phyloP scores from a whole-genome alignment of 495 filamentous ascomycete genomes.

The Penicillium ucsense region DNA sequence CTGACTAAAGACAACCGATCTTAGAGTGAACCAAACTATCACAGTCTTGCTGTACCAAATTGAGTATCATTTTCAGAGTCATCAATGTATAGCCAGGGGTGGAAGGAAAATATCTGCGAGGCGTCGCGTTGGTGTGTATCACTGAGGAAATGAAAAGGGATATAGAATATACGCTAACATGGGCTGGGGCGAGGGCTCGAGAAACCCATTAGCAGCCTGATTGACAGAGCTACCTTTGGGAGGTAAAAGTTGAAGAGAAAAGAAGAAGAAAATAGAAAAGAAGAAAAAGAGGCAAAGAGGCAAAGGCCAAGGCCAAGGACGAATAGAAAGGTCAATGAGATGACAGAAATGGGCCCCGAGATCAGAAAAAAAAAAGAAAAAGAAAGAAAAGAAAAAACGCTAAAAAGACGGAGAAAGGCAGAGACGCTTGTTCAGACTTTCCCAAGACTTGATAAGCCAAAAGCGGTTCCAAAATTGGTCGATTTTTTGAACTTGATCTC shows the following conservation, averaged over 20 bases:
- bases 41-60: too few species aligned
- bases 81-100: slow-evolving; percentile 7
- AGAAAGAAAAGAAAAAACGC: not conserved
- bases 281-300: too few species aligned
- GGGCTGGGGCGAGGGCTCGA: too few species aligned
- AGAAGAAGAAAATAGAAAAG: too few species aligned
- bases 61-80: slow-evolving; percentile 18
- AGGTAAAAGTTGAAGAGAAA: too few species aligned
- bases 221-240: too few species aligned
- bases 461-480: slow-evolving; percentile 53
- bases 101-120: slow-evolving; percentile 1
- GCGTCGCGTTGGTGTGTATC: slow-evolving; percentile 1
- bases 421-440: slow-evolving; percentile 3
- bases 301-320: too few species aligned
- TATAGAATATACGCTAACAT: too few species aligned
- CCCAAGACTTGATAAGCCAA: slow-evolving; percentile 23
- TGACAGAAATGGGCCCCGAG: too few species aligned
- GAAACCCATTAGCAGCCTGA: too few species aligned
- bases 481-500: slow-evolving; percentile 48
- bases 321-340: too few species aligned
- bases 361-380: not conserved
- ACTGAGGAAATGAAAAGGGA: not conserved
- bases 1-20: slow-evolving; percentile 6
- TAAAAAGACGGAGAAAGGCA: too few species aligned
- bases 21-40: slow-evolving; percentile 13